Evolutionary conservation across 129 eudicot species (phyloP), one percentile per base, ranked within the genome.

Genomic region (Arctium minus): DNA sequence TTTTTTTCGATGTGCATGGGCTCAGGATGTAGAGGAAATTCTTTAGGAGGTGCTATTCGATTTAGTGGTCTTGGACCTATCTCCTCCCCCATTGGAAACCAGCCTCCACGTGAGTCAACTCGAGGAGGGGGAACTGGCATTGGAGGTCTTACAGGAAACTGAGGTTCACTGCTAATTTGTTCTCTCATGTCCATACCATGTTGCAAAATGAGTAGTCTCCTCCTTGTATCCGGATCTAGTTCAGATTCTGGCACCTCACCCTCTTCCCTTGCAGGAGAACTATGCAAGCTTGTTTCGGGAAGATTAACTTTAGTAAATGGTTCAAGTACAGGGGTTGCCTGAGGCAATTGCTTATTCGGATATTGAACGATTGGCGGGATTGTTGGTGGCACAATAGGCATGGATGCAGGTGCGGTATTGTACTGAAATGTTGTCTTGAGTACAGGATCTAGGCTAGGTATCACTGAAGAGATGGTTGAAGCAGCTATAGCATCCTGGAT

Each of bases 231-330:
- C 4, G 97, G 98, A 87, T 96, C 99, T 36, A 96, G 75, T 86
- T 96, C 99, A 74, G 96, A 91, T 89, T 93, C 99, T 56, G 98
- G 98, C 37, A 96, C 96, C 79, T 96, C 99, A 15, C 99, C 99
- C 83, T 96, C 99, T 89, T 96, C 99, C 77, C 96, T 91, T 71
- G 98, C 96, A 36, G 99, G 97, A 84, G 99, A 96, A 81, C 87
- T 88, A 37, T 93, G 99, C 82, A 96, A 31, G 78, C 87, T 88
- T 53, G 87, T 72, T 78, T 93, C 99, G 50, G 81, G 86, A 81
- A 85, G 92, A 71, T 86, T 88, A 60, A 90, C 86, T 85, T 85
- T 97, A 78, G 85, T 50, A 67, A 86, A 60, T 68, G 92, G 89
- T 85, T 92, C 92, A 6, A 86, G 86, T 30, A 82, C 85, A 69